Evolutionary conservation across 2,329 filamentous ascomycete genomes (phyloP).

Genomic region (Diplodia intermedia): DNA sequence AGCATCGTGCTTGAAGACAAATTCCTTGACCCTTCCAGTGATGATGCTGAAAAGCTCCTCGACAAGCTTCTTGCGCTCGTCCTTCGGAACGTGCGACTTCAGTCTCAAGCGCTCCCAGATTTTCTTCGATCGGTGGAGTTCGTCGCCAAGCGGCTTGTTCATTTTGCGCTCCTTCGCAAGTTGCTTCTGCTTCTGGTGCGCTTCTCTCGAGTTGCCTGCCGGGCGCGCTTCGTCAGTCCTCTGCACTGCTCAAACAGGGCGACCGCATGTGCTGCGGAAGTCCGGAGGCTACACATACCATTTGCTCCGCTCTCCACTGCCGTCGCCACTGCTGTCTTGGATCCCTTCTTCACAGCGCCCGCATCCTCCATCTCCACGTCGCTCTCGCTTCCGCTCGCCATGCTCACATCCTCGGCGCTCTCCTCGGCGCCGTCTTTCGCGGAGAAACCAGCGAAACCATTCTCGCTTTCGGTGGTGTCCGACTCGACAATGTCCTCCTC

Average conservation of each 20-base stretch:
- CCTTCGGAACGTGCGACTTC: slow-evolving; percentile 90
- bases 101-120: slow-evolving; percentile 92
- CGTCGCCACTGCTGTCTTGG: slow-evolving; percentile 31
- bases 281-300: slow-evolving; percentile 11
- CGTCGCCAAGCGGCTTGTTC: slow-evolving; percentile 90
- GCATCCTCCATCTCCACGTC: slow-evolving; percentile 31
- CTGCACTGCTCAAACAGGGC: neutral
- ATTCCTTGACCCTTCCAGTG: slow-evolving; percentile 88
- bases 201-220: slow-evolving; percentile 77
- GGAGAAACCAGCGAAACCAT: slow-evolving; percentile 47
- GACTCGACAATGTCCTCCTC: slow-evolving; percentile 45
- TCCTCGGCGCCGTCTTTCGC: slow-evolving; percentile 41
- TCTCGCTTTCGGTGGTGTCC: slow-evolving; percentile 46
- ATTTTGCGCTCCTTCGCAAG: slow-evolving; percentile 87
- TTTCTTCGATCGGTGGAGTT: slow-evolving; percentile 89
- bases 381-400: slow-evolving; percentile 28
- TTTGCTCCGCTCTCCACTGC: neutral
- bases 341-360: slow-evolving; percentile 33
- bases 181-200: slow-evolving; percentile 91
- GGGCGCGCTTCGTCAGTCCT: neutral
- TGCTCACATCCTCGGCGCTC: slow-evolving; percentile 32
- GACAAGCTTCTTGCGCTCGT: slow-evolving; percentile 86
- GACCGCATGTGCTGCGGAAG: neutral
- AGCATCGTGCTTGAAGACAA: slow-evolving; percentile 97
- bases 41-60: slow-evolving; percentile 91